phyloP scores from a whole-genome alignment of 2,329 filamentous ascomycete species.

The Tolypocladium amazonense region DNA sequence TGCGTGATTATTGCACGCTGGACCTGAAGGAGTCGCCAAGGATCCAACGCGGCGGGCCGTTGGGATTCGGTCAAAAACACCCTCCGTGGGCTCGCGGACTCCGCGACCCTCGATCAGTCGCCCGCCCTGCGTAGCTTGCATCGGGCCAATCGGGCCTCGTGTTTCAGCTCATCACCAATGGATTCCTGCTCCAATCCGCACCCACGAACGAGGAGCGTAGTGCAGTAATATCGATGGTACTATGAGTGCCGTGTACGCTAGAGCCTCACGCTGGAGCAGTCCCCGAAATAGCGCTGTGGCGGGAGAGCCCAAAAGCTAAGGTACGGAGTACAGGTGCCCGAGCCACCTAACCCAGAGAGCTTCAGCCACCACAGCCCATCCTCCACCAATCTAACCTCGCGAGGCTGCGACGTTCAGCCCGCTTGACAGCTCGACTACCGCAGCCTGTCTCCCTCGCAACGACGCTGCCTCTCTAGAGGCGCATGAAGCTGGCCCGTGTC shows the following conservation, averaged over 20 bases:
- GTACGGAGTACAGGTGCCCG: neutral
- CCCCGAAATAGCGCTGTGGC: neutral
- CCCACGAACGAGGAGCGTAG: neutral
- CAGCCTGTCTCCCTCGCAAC: neutral
- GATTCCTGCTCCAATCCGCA: neutral
- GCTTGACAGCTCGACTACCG: neutral
- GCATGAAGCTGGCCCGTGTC: neutral
- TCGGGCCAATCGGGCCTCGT: neutral
- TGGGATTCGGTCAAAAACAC: no score
- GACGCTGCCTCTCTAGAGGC: neutral
- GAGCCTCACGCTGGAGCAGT: no score
- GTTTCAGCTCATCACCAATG: neutral
- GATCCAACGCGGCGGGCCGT: neutral
- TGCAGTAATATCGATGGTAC: no score
- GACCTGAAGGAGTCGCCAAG: neutral
- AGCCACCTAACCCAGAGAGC: neutral
- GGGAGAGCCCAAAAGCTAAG: neutral
- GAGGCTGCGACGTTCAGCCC: neutral
- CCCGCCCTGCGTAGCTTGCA: neutral
- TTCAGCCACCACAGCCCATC: neutral
- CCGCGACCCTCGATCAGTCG: neutral
- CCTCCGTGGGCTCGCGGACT: neutral
- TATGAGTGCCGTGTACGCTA: no score
- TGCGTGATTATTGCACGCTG: neutral
- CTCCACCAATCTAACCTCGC: neutral